phyloP scores from a whole-genome alignment of 2,329 filamentous ascomycete genomes.

The Microsporum audouinii region DNA sequence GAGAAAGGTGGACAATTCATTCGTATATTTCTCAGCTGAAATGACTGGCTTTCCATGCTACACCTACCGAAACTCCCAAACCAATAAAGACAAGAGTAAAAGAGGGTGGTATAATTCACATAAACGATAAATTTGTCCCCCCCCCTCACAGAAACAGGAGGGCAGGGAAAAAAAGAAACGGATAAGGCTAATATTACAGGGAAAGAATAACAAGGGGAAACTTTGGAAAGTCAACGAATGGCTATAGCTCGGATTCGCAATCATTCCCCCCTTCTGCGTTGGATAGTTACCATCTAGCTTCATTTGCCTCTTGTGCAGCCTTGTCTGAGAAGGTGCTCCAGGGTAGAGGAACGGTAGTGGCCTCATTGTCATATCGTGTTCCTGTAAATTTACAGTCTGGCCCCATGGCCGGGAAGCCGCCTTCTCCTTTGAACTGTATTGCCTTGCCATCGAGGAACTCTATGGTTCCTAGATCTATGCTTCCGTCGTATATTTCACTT shows the following conservation, averaged over 20 bases:
- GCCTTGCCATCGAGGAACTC: constrained; percentile 11
- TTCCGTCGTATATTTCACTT: constrained; percentile 7
- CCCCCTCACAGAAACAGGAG: not conserved
- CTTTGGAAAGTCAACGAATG: not conserved
- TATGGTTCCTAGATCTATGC: constrained; percentile 9
- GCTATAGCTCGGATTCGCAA: not conserved
- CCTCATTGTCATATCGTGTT: constrained; percentile 8
- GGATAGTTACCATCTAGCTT: constrained; percentile 6
- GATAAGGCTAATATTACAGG: not conserved
- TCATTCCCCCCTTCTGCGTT: not conserved
- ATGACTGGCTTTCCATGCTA: not conserved
- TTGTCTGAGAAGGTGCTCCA: constrained; percentile 11
- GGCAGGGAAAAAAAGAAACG: not conserved
- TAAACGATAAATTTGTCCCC: not conserved
- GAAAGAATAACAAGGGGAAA: not conserved
- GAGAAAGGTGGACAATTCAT: not conserved
- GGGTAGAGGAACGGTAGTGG: constrained; percentile 2
- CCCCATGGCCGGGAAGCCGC: constrained; percentile 12
- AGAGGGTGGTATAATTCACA: not conserved
- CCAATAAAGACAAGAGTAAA: not conserved
- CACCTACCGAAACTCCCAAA: not conserved
- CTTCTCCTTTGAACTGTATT: constrained; percentile 12
- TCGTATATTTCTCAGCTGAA: not conserved
- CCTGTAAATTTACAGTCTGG: constrained; percentile 10
- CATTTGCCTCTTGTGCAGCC: constrained; percentile 1